These are phyloP conservation scores for Cercophora newfieldiana DNA, from an alignment of 495 filamentous ascomycete species.

Conservation along the genomic window DNA sequence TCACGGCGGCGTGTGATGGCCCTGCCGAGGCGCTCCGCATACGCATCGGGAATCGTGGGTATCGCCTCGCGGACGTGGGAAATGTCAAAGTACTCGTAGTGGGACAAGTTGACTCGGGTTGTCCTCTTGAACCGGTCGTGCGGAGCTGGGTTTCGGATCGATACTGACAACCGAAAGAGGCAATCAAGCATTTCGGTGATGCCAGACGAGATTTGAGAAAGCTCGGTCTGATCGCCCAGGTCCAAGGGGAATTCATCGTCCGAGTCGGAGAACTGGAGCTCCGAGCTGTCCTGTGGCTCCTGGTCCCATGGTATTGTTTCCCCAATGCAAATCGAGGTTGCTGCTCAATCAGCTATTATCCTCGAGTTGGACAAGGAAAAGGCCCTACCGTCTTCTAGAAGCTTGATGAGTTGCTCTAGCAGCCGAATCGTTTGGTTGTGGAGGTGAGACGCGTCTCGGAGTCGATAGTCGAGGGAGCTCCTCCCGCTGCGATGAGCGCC, in stretches of 20 bases:
- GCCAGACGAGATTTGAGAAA: slow-evolving; percentile 15
- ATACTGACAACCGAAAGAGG: slow-evolving; percentile 23
- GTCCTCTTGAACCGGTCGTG: slow-evolving; percentile 28
- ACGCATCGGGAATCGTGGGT: neutral
- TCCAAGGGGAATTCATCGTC: neutral
- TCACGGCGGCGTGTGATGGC: slow-evolving; percentile 44
- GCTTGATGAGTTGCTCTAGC: slow-evolving; percentile 26
- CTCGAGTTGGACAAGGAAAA: neutral
- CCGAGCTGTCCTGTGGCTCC: neutral
- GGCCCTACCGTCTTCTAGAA: slow-evolving; percentile 16
- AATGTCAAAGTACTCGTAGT: slow-evolving; percentile 19
- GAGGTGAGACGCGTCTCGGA: slow-evolving; percentile 50
- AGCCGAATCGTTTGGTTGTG: slow-evolving; percentile 37
- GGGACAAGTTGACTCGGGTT: slow-evolving; percentile 13
- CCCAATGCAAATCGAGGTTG: slow-evolving; percentile 2
- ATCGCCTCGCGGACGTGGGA: slow-evolving; percentile 12
- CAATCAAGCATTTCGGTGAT: slow-evolving; percentile 23
- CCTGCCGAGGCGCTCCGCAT: slow-evolving; percentile 41
- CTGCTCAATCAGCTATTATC: slow-evolving; percentile 2
- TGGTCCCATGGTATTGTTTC: slow-evolving; percentile 4
- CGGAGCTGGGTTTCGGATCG: slow-evolving; percentile 29
- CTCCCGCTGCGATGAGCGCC: slow-evolving; percentile 42
- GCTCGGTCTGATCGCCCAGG: slow-evolving; percentile 4
- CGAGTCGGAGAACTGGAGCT: slow-evolving; percentile 1
- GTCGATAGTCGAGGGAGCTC: slow-evolving; percentile 48